Evolutionary conservation across 2,329 filamentous ascomycete genomes (phyloP).

Genomic region (Talaromyces pinophilus): DNA sequence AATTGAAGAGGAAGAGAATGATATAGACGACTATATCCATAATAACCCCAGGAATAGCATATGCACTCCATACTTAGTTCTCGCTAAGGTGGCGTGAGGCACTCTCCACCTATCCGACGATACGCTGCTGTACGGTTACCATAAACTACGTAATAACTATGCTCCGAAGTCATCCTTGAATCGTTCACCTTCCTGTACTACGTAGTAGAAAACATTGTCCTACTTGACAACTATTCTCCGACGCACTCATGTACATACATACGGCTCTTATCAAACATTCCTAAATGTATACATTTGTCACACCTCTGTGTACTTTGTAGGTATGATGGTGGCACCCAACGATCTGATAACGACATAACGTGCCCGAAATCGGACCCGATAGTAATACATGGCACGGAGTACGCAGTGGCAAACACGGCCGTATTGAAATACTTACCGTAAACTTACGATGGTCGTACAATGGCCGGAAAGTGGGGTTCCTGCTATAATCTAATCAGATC

Average conservation of each 20-base stretch:
- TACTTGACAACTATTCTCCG: not conserved
- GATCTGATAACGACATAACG: not conserved
- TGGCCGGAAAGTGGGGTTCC: not conserved
- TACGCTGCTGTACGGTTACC: not conserved
- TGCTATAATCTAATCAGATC: slow-evolving; percentile 13
- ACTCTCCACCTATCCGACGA: not conserved
- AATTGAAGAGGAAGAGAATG: not conserved
- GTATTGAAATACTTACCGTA: not conserved
- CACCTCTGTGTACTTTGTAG: not conserved
- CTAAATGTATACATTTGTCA: not conserved
- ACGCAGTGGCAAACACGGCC: not conserved
- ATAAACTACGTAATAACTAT: not conserved
- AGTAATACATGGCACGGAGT: not conserved
- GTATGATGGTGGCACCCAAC: not conserved
- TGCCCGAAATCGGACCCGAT: not conserved
- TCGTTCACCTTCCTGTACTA: not conserved
- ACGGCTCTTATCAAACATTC: not conserved
- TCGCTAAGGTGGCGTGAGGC: not conserved
- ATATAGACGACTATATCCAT: not conserved
- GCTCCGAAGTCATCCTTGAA: not conserved
- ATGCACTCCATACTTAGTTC: not conserved
- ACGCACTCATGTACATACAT: not conserved
- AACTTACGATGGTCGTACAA: not conserved
- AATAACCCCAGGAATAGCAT: not conserved
- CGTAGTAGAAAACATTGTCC: not conserved